A percentile compares a stretch with the other conserved stretches of the same genome.
Conservation (phyloP, 2,329 filamentous ascomycete genomes). For the Verticillium alfalfae region DNA sequence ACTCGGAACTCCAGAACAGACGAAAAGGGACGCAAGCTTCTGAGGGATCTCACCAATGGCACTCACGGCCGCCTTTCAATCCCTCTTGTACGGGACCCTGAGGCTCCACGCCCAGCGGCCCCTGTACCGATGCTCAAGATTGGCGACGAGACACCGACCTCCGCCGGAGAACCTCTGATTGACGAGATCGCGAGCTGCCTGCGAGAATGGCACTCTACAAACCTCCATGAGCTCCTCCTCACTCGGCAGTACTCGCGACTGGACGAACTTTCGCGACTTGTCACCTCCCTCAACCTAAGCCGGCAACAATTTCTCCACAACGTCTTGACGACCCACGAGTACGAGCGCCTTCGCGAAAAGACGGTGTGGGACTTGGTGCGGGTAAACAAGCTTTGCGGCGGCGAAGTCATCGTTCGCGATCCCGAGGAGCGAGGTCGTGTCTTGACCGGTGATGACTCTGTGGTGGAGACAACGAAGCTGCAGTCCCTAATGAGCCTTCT, state of each 20-base stretch:
- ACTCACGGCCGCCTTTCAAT: slow-evolving; percentile 37
- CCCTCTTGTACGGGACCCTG: slow-evolving; percentile 54
- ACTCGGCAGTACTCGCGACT: slow-evolving; percentile 75
- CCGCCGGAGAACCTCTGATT: slow-evolving; percentile 80
- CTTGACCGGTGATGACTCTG: slow-evolving; percentile 86
- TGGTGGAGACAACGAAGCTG: slow-evolving; percentile 82
- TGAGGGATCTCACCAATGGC: slow-evolving; percentile 31
- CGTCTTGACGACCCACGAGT: slow-evolving; percentile 82
- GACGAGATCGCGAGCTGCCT: slow-evolving; percentile 97
- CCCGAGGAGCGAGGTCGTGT: slow-evolving; percentile 77
- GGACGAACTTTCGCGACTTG: slow-evolving; percentile 74
- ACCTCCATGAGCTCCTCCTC: slow-evolving; percentile 86
- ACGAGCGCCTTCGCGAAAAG: slow-evolving; percentile 73
- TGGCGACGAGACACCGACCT: slow-evolving; percentile 92
- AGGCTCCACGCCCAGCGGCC: slow-evolving; percentile 72
- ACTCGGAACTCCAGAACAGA: slow-evolving; percentile 1
- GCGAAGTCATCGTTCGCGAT: slow-evolving; percentile 92
- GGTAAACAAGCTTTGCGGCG: slow-evolving; percentile 90
- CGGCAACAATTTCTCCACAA: slow-evolving; percentile 90
- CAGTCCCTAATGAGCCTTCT: slow-evolving; percentile 96
- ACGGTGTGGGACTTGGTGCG: slow-evolving; percentile 93
- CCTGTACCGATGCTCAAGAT: slow-evolving; percentile 97
- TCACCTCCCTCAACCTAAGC: slow-evolving; percentile 77
- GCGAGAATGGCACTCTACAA: slow-evolving; percentile 97
- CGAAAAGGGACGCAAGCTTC: slow-evolving; percentile 12